Evolutionary conservation across 2,329 filamentous ascomycete species (phyloP), one percentile per base, ranked within the genome.

Genomic region (Paraconiothyrium brasiliense): DNA sequence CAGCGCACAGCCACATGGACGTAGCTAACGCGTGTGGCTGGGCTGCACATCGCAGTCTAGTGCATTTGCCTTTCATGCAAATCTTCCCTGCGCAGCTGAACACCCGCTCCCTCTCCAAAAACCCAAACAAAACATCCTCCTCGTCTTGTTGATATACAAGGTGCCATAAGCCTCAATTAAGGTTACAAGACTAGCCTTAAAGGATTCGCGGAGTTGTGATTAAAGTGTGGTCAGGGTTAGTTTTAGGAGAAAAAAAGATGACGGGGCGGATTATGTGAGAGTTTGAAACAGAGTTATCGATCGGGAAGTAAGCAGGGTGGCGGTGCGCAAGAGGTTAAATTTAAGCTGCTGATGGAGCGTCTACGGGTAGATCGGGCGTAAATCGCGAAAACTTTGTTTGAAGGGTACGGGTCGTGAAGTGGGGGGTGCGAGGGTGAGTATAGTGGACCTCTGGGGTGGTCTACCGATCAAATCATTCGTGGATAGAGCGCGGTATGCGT

Each of bases 251-350:
- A 34, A 22, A 22, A 24, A 47, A 13, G 44, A 47, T 47, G 27
- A 51, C 48, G 16, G 48, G 9, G 27, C 47, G 7, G 34, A 37
- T 52, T 34, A 34, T 14, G 34, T 52, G 34, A 39, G 49, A 24
- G 49, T 39, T 41, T 27, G 34, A 52, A 3, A 39, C 41, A 39
- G n/a, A 39, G 51, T 54, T 54, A 32, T 54, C 51, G 51, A 44
- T 22, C 16, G 39, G 20, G 20, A 20, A 20, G 20, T 20, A 20
- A 20, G 20, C 20, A 20, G 1, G 5, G 50, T 22, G 50, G 50
- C 37, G 50, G 50, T 37, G 37, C 50, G 27, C 27, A 2, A 30
- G 50, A 2, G 50, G n/a, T n/a, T 27, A 34, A 10, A 8, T 49
- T 49, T 49, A 37, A 14, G 35, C 35, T 49, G 30, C 30, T 49